Percentiles rank a stretch among this genome's conserved stretches.
Conservation (phyloP, 306 rosid genomes). For the Casuarina equisetifolia region DNA sequence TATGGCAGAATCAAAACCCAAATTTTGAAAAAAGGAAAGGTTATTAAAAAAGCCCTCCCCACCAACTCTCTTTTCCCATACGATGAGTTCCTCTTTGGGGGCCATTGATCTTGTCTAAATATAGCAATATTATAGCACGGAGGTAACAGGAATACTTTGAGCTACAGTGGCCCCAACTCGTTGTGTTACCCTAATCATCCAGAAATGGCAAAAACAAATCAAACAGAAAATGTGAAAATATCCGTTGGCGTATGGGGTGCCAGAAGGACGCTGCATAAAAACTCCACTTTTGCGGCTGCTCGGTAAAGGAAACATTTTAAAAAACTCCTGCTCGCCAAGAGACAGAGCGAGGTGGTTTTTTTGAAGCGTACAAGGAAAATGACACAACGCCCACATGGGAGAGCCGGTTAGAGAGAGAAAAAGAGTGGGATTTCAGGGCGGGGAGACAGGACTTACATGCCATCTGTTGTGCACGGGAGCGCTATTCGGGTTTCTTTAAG, state of each 20-base stretch:
- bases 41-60: no score
- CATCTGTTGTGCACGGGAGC: conserved; percentile 41
- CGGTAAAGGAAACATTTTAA: conserved; percentile 22
- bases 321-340: conserved; percentile 23
- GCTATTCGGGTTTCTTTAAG: conserved; percentile 41
- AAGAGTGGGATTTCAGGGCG: conserved; percentile 6
- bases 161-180: no score
- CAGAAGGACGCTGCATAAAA: background rate
- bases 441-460: conserved; percentile 16
- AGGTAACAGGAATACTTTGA: no score
- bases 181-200: no score
- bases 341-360: conserved; percentile 41
- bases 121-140: no score
- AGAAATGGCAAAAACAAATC: background rate
- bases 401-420: conserved; percentile 34
- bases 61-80: no score
- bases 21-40: no score
- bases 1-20: no score
- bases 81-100: no score
- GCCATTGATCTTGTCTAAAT: no score
- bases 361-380: conserved; percentile 21
- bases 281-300: background rate
- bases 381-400: conserved; percentile 47
- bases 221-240: no score
- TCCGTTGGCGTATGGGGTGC: no score